Evolutionary conservation across 495 filamentous ascomycete genomes (phyloP), one percentile per base, ranked within the genome.

Genomic region (Hamigera avellanea): DNA sequence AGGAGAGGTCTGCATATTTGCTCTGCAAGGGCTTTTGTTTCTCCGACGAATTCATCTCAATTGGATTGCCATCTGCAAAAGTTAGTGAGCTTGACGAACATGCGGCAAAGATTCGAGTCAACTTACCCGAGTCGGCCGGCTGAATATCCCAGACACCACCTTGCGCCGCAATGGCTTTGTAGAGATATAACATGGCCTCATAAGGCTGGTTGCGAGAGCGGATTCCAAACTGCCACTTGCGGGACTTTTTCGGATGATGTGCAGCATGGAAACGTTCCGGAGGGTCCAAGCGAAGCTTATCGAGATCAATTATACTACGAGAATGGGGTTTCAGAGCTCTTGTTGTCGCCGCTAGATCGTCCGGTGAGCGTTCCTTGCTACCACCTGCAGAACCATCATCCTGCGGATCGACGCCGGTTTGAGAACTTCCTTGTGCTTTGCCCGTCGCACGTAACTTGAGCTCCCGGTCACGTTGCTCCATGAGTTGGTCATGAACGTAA

Each of bases 201-300:
- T 88, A 78, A 0, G 93, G 91, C 15, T 85, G 83, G 54, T 95
- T 98, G 19, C 93, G 72, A 15, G 83, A 89, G 1, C 91, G 76
- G 40, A 98, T 98, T 19, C 91, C 91, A 52, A 96, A 98, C 57
- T 96, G 93, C 91, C 91, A 98, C 40, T 85, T 82, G 1, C 86
- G 83, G 2, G 77, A 62, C 56, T 78, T 83, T 54, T 82, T 88
- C 17, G 58, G 61, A 35, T 64, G 66, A 40, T 57, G 50, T 31
- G 76, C 60, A 16, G 74, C 68, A 6, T 76, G 71, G 9, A 75
- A 75, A 43, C 75, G 73, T 33, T 81, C 80, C 1, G 85, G 83
- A 19, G 78, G 78, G 41, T 78, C 69, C 26, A 75, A 43, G 65
- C 73, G 50, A 72, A 71, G 52, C 31, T 64, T 66, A 9, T 70